Evolutionary conservation across 2,329 filamentous ascomycete species (phyloP), one percentile per base, ranked within the genome.

Genomic region (Graphilbum fragrans): DNA sequence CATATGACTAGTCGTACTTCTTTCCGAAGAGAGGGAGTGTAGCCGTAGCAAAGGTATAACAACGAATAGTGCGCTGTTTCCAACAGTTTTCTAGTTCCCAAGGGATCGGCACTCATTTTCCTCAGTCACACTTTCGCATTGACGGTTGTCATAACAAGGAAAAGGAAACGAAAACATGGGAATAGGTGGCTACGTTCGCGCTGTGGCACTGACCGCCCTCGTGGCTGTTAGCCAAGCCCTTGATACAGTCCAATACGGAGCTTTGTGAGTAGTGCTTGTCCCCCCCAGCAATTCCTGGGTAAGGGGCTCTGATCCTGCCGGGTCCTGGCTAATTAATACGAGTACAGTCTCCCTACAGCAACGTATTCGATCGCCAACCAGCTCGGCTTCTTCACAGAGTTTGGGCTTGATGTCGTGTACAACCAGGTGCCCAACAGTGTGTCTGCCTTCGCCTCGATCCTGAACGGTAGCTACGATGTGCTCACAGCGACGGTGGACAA

Each of bases 401-500:
- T 83, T 55, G 71, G 73, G 3, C 77, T 77, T 53, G 80, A 77
- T 53, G 72, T 84, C 45, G 82, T 95, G 4, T 92, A 90, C 5
- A 80, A 96, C 38, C 67, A 96, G 11, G 80, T 78, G 12, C 84
- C 90, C 2, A 98, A 96, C 57, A 96, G 92, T 4, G 92, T 96
- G 54, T 64, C 74, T 25, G 92, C 96, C 58, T 94, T 80, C 55
- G 60, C 77, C 22, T 63, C 65, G 4, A 64, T 96, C 38, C 66
- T 96, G 12, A 17, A 2, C 14, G 38, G 38, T 19, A 25, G 31
- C 29, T 39, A 35, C 11, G 75, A 79, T 27, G 62, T 64, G 0
- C 94, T 81, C 59, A 67, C 64, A 45, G 64, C 69, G 45, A 62
- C 61, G 4, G 72, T 82, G 46, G 74, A 79, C 0, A 58, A 69